Evolutionary conservation across 148 eudicot genomes (phyloP), one percentile per base, ranked within the genome.

Genomic region (Amaranthus cruentus): DNA sequence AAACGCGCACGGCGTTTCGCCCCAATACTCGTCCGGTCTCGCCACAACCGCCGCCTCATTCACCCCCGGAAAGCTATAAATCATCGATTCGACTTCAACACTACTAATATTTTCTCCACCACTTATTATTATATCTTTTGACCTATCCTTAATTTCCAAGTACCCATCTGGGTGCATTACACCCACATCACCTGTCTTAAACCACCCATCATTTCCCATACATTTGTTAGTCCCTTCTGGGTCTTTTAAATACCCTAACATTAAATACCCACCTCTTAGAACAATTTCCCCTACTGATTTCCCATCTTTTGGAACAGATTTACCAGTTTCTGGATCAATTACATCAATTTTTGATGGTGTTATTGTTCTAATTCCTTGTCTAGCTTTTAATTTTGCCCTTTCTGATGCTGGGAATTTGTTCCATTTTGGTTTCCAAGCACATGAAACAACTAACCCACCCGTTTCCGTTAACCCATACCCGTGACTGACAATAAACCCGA

Each of bases 1-100:
- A 55, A 87, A 87, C 0, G 90, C 90, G 46, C 90, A 87, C 46
- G 87, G 87, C 4, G 86, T 84, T 86, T 87, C 90, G 0, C 89
- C 90, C 90, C 90, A 87, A 42, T 80, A 74, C 82, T 78, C 77
- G 9, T 87, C 87, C 0, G 90, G 87, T 48, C 81, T 75, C 0
- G 86, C 86, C 70, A 87, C 90, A 7, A 85, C 88, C 4, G 85
- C 85, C 43, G 71, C 88, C 78, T 85, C 88, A 55, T 83, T 78
- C 66, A 85, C 68, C 59, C 71, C 78, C 9, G 80, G 80, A 42
- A 80, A 73, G 0, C 65, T 59, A 18, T 83, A 85, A 15, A 85
- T 47, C 10, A 85, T 75, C 6, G 85, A 59, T 72, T 85, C 88
- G 6, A 85, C 85, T 66, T 85, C 88, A 0, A 85, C 82, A 28